Conservation (phyloP, 1,139 yeast species). For the Pichia sp. region DNA sequence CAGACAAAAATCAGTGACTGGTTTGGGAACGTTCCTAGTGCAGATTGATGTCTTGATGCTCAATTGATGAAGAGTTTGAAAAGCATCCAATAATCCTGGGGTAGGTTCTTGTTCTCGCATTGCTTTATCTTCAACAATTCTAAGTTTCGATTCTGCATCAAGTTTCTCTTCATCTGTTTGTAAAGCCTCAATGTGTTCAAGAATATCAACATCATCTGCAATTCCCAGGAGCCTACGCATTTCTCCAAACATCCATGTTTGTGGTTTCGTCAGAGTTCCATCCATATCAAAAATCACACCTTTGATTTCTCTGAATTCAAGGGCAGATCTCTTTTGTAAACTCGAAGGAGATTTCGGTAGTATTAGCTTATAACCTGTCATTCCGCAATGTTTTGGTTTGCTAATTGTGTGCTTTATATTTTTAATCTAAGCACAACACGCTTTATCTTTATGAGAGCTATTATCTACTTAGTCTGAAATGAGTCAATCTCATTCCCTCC, state of each 20-base stretch:
- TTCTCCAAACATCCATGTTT: conserved; percentile 58
- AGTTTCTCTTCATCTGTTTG: conserved; percentile 14
- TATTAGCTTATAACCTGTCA: not conserved
- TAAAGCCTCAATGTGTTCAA: conserved; percentile 39
- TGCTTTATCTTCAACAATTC: conserved; percentile 45
- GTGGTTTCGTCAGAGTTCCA: conserved; percentile 59
- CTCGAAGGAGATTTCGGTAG: no score
- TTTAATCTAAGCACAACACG: no score
- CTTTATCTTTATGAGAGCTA: no score
- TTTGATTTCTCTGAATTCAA: conserved; percentile 9
- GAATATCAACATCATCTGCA: conserved; percentile 44
- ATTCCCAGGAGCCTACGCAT: conserved; percentile 45
- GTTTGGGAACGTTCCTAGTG: conserved; percentile 47
- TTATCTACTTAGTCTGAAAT: not conserved
- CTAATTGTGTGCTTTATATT: no score
- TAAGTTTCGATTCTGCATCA: conserved; percentile 39
- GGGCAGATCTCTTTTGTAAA: no score
- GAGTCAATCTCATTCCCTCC: no score
- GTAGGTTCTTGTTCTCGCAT: conserved; percentile 54
- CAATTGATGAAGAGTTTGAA: conserved; percentile 26
- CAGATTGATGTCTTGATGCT: conserved; percentile 45
- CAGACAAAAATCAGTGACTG: conserved; percentile 42
- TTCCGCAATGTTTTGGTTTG: no score
- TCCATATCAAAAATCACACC: conserved; percentile 66
- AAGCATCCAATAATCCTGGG: conserved; percentile 33